Base-by-base conservation (phyloP, 306 rosid genomes). In the Vigna radiata region DNA sequence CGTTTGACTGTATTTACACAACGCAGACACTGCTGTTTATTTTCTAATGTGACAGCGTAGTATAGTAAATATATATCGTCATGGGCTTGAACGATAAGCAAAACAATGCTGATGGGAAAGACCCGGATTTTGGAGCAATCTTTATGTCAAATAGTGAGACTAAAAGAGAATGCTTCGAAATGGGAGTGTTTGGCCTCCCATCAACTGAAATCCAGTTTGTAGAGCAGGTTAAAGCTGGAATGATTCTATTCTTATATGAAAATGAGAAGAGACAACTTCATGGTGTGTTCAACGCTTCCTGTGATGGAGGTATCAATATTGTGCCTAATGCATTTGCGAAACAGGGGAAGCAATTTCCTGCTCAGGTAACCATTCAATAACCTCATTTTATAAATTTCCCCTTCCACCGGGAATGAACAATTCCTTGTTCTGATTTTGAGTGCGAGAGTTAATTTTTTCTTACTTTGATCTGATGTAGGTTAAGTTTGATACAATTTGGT, bases 171-270 rank as follows among this genome's bases (percentile, higher is more conserved):
- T 84, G 90, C 77, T 72, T 87, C 19, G 7, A 47, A 25, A 68
- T 17, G 64, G 21, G 81, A 8, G 14, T 87, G 11, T 68, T 82
- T 16, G 88, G 83, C 68, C 79, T 87, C 27, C 85, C 86, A 6
- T 31, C 83, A 27, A 37, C 75, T 44, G 36, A 39, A 4, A 78
- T 84, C 58, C 81, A 50, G 15, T 85, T 89, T 80, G 87, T 91
- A 17, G 78, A 75, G 74, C 82, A 83, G 82, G 67, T 91, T 56
- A 87, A 89, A 79, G 29, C 68, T 0, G 93, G 91, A 15, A 86
- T 85, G 84, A n/a, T 84, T 73, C 70, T 91, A 58, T 91, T 91
- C 79, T 87, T 91, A 16, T 89, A 83, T 46, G 93, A 91, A 36
- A 68, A 79, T 47, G 93, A 89, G 67, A 81, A 77, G 66, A 83